These are phyloP conservation scores for Fraxinus floribunda DNA, from an alignment of 305 asterid genomes.

Conservation along the genomic window DNA sequence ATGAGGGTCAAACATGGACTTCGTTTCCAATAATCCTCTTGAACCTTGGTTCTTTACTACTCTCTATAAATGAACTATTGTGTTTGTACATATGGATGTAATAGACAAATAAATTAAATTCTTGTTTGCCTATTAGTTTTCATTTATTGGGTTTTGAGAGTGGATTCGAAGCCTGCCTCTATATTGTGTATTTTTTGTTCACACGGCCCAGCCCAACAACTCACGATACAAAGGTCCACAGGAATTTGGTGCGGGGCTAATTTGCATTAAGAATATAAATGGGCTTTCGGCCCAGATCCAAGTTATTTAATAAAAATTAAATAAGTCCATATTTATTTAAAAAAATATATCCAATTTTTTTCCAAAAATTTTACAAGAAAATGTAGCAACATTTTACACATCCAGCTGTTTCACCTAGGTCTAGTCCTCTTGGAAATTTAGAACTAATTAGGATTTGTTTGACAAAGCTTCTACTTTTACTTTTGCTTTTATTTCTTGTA, in stretches of 20 bases:
- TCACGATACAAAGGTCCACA: background rate
- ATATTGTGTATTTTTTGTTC: background rate
- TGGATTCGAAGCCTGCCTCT: background rate
- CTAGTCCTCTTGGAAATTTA: background rate
- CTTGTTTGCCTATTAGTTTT: background rate
- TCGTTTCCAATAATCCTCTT: background rate
- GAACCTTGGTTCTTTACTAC: background rate
- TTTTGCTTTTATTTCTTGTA: too few relatives aligned
- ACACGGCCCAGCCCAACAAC: background rate
- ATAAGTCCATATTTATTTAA: background rate
- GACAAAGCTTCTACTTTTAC: background rate
- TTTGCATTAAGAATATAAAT: background rate
- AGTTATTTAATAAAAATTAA: background rate
- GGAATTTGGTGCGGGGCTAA: background rate
- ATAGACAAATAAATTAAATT: background rate
- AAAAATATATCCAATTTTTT: too few relatives aligned
- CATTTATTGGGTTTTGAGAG: background rate
- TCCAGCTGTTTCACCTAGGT: background rate
- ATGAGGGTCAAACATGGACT: background rate
- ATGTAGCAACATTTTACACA: background rate
- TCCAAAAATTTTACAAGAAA: background rate
- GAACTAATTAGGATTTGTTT: background rate
- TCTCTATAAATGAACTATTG: background rate
- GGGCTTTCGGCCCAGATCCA: background rate
- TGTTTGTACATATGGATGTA: background rate